Evolutionary conservation across 768 basidiomycete genomes (phyloP).

Genomic region (Pulveroboletus sp.): DNA sequence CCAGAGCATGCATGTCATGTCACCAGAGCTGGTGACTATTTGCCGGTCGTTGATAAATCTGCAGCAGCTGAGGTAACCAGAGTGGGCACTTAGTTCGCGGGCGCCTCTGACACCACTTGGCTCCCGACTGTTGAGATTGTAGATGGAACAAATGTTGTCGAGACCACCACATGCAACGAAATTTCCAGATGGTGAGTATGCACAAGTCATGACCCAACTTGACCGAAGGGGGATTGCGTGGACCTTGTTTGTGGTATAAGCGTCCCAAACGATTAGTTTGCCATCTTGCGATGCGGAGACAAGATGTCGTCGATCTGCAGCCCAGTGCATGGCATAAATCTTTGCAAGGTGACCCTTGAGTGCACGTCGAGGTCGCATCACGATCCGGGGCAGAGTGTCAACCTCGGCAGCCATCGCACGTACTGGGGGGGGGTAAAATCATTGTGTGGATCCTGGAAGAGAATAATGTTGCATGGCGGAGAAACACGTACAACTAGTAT

Average conservation of each 20-base stretch:
- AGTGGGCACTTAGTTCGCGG: conserved; percentile 93
- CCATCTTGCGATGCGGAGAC: conserved; percentile 99
- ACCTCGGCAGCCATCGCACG: conserved; percentile 98
- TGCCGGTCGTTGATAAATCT: conserved; percentile 98
- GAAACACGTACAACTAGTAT: conserved; percentile 81
- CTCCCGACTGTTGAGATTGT: conserved; percentile 81
- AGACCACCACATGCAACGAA: conserved; percentile 98
- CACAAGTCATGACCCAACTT: conserved; percentile 99
- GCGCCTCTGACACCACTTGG: conserved; percentile 79
- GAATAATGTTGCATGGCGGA: conserved; percentile 1
- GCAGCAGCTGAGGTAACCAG: conserved; percentile 97
- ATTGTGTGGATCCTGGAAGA: conserved; percentile 7
- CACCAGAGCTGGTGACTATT: conserved; percentile 95
- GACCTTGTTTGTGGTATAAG: conserved; percentile 99
- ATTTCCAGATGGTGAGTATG: conserved; percentile 94
- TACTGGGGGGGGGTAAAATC: conserved; percentile 46
- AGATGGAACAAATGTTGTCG: conserved; percentile 99
- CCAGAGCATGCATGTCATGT: conserved; percentile 99
- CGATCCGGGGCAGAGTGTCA: conserved; percentile 90
- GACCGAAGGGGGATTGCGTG: conserved; percentile 97
- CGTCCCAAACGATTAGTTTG: conserved; percentile 99
- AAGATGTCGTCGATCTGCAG: conserved; percentile 92
- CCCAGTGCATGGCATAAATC: conserved; percentile 99
- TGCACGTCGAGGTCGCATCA: conserved; percentile 93
- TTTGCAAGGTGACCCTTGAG: conserved; percentile 97